Base-by-base conservation (phyloP, 2,329 filamentous ascomycete genomes). In the Colletotrichum zoysiae region DNA sequence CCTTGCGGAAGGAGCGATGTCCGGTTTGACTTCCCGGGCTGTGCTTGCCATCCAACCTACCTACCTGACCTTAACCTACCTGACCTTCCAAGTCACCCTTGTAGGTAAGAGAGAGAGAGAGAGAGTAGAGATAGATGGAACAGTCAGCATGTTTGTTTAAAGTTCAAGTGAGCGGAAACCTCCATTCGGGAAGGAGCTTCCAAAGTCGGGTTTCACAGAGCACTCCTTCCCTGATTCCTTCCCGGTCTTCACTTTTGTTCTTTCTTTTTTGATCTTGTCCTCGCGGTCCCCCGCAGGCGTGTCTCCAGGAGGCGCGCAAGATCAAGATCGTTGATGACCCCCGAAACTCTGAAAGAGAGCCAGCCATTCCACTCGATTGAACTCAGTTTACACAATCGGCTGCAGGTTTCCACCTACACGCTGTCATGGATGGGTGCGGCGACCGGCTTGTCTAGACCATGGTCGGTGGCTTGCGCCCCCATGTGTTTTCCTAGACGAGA, bases 351-450 rank as follows among this genome's bases (percentile, higher is more conserved):
- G 23, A 56, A 62, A 23, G 65, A 6, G 20, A 55, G 35, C 50
- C 23, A 55, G 35, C 50, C 48, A 62, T 44, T 26, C 23, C 53
- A 35, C n/a, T 42, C 14, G 16, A 4, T 18, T 57, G 40, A 63
- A 71, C 59, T 55, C 59, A 48, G 62, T 58, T 64, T 64, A 55
- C 69, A 71, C 59, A 42, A 56, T 46, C 38, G 20, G 38, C 53
- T 51, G 65, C 65, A 69, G 48, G 23, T 26, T 63, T 23, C 69
- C 65, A 69, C 65, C 60, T 64, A 68, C 69, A 69, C 40, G 42
- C 40, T 48, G 65, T 38, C 46, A 55, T 63, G 53, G 44, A 64
- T 55, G 69, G 53, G 64, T 63, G 69, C 69, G 44, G 65, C 38
- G 38, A 62, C 57, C 30, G 33, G 35, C 46, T n/a, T 61, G 30